phyloP scores from a whole-genome alignment of 1,284 basidiomycete genomes.

The Leccinum pachyderme region DNA sequence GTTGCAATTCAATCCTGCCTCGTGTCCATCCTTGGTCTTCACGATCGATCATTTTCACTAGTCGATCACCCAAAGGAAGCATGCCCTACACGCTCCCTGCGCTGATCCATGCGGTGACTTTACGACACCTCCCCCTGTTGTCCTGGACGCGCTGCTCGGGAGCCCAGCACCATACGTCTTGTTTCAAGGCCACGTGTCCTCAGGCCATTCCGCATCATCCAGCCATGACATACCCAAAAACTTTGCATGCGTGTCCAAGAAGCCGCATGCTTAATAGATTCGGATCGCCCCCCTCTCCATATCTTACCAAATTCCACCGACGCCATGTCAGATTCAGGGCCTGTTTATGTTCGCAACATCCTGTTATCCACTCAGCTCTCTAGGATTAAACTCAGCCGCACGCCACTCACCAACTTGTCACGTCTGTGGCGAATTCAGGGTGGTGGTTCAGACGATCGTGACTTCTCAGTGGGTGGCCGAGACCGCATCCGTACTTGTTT shows the following conservation, averaged over 20 bases:
- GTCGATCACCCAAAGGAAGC: constrained; percentile 19
- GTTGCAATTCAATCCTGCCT: constrained; percentile 22
- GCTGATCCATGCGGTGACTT: constrained; percentile 24
- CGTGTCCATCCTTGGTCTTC: constrained; percentile 17
- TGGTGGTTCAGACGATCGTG: constrained; percentile 37
- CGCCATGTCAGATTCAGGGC: constrained; percentile 2
- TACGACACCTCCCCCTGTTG: constrained; percentile 4
- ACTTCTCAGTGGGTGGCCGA: constrained; percentile 43
- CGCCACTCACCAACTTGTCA: constrained; percentile 11
- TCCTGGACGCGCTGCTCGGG: constrained; percentile 6
- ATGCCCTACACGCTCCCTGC: constrained; percentile 26
- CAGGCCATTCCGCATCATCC: constrained; percentile 1
- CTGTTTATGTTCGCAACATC: constrained; percentile 13
- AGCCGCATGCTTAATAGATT: constrained; percentile 21
- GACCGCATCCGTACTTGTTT: constrained; percentile 50
- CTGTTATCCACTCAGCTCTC: constrained; percentile 30
- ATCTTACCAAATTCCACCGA: constrained; percentile 15
- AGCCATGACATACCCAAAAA: constrained; percentile 3
- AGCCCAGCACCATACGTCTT: neutral
- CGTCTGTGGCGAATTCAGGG: constrained; percentile 32
- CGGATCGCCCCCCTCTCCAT: constrained; percentile 9
- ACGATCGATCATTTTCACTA: constrained; percentile 21
- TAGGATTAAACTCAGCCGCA: constrained; percentile 21
- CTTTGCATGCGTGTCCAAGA: constrained; percentile 14
- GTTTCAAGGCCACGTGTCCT: constrained; percentile 12